Evolutionary conservation across 208 protist genomes (phyloP).

Genomic region (Kentomonas sorsogonicus): DNA sequence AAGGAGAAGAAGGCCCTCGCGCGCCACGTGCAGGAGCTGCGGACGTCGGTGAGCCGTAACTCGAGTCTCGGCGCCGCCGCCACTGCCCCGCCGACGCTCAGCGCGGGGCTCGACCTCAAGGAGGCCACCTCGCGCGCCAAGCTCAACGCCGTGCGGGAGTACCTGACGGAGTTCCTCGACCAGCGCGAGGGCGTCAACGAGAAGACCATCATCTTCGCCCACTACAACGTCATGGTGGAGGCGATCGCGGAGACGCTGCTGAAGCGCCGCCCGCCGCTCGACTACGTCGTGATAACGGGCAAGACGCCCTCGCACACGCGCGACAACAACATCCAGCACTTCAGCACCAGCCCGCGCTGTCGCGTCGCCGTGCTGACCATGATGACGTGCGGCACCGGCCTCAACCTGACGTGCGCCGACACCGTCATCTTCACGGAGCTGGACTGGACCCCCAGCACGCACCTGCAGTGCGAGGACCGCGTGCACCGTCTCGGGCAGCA

Average conservation of each 20-base stretch:
- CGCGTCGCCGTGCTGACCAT: slow-evolving; percentile 90
- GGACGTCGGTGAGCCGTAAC: slow-evolving; percentile 9
- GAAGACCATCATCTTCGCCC: slow-evolving; percentile 93
- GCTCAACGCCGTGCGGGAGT: slow-evolving; percentile 86
- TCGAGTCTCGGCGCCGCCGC: no score
- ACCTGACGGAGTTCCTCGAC: slow-evolving; percentile 69
- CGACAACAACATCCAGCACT: slow-evolving; percentile 71
- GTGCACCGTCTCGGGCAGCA: slow-evolving; percentile 95
- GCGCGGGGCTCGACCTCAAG: slow-evolving; percentile 71
- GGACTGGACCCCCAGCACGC: slow-evolving; percentile 95
- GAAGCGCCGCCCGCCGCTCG: slow-evolving; percentile 48
- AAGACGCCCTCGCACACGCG: slow-evolving; percentile 65
- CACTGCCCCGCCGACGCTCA: neutral
- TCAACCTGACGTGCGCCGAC: slow-evolving; percentile 92
- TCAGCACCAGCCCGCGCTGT: slow-evolving; percentile 60
- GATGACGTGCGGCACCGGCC: slow-evolving; percentile 92
- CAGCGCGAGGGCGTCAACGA: slow-evolving; percentile 65
- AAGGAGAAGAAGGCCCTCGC: slow-evolving; percentile 80
- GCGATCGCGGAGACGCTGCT: slow-evolving; percentile 76
- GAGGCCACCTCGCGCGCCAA: slow-evolving; percentile 80
- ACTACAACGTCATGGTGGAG: slow-evolving; percentile 92
- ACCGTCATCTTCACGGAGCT: slow-evolving; percentile 96
- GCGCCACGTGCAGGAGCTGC: slow-evolving; percentile 62
- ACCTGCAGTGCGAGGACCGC: slow-evolving; percentile 95
- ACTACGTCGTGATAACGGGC: slow-evolving; percentile 92